A percentile compares a stretch with the other conserved stretches of the same genome.
phyloP scores from a whole-genome alignment of 179 eudicot genomes.

The Kewa caespitosa region DNA sequence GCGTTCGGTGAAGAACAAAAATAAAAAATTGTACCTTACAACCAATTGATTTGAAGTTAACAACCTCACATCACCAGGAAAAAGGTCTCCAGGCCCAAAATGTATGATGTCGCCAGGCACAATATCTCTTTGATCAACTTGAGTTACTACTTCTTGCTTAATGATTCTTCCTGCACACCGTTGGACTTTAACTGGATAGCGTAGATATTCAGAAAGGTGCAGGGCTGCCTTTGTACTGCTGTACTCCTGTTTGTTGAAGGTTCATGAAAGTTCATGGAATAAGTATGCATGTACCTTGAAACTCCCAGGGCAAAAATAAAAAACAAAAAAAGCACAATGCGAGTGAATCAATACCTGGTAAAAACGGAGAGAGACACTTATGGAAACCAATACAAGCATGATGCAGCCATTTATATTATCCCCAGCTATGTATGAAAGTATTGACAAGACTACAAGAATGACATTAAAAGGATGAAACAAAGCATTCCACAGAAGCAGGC shows the following conservation, averaged over 20 bases:
- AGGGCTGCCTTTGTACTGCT: slow-evolving; percentile 55
- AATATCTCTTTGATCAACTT: slow-evolving; percentile 50
- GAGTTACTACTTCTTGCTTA: slow-evolving; percentile 43
- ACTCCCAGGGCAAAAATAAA: not conserved
- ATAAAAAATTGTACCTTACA: slow-evolving; percentile 38
- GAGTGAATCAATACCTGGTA: slow-evolving; percentile 35
- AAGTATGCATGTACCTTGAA: not conserved
- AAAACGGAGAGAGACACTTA: slow-evolving; percentile 55
- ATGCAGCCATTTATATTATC: slow-evolving; percentile 52
- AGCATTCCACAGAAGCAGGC: slow-evolving; percentile 56
- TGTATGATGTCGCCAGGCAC: slow-evolving; percentile 50
- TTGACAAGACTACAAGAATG: slow-evolving; percentile 45
- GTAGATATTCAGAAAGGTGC: slow-evolving; percentile 46
- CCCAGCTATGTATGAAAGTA: slow-evolving; percentile 37
- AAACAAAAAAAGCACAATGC: not conserved
- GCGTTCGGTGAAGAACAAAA: not conserved
- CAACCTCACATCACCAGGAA: slow-evolving; percentile 54
- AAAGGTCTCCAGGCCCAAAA: slow-evolving; percentile 53
- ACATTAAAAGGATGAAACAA: slow-evolving; percentile 57
- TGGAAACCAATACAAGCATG: slow-evolving; percentile 48
- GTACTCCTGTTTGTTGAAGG: slow-evolving; percentile 33
- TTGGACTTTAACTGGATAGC: slow-evolving; percentile 51
- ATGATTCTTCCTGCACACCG: slow-evolving; percentile 52
- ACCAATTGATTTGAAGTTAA: slow-evolving; percentile 45
- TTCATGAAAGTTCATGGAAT: slow-evolving; percentile 5